Percentiles rank a stretch among this genome's conserved stretches.
Conservation (phyloP, 2,329 filamentous ascomycete species). For the Epichloe hybrida region DNA sequence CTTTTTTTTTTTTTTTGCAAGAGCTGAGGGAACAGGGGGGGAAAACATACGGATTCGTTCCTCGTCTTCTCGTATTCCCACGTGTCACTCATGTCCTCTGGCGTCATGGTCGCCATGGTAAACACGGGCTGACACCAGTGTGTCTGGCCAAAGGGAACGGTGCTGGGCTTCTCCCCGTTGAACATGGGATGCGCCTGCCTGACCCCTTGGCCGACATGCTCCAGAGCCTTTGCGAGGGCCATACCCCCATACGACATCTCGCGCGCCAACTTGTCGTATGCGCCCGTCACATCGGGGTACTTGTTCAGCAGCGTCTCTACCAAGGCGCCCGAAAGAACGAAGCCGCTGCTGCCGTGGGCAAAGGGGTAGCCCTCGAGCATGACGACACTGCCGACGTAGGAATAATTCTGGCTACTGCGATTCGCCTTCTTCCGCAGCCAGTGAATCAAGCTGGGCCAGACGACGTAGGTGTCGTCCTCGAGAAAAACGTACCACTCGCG, state of each 20-base stretch:
- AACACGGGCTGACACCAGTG: slow-evolving; percentile 46
- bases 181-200: slow-evolving; percentile 37
- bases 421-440: slow-evolving; percentile 33
- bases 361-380: slow-evolving; percentile 32
- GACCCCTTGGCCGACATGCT: slow-evolving; percentile 30
- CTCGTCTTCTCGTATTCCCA: slow-evolving; percentile 41
- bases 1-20: background rate
- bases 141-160: slow-evolving; percentile 31
- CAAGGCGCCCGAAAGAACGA: slow-evolving; percentile 37
- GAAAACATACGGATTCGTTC: slow-evolving; percentile 25
- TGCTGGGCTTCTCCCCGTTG: slow-evolving; percentile 40
- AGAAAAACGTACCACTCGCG: slow-evolving; percentile 44
- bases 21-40: too few species aligned
- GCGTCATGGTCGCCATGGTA: slow-evolving; percentile 42
- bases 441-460: slow-evolving; percentile 38
- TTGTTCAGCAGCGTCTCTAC: slow-evolving; percentile 33
- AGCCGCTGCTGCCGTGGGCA: slow-evolving; percentile 45
- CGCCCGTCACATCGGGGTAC: slow-evolving; percentile 28
- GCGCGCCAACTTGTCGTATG: slow-evolving; percentile 32
- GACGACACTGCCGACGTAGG: slow-evolving; percentile 39
- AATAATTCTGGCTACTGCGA: slow-evolving; percentile 25
- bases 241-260: slow-evolving; percentile 38
- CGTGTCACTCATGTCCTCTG: slow-evolving; percentile 35
- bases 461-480: slow-evolving; percentile 44
- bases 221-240: slow-evolving; percentile 33